These are phyloP conservation scores for Clarireedia sp. DNA, from an alignment of 2,329 filamentous ascomycete genomes.

Conservation along the genomic window DNA sequence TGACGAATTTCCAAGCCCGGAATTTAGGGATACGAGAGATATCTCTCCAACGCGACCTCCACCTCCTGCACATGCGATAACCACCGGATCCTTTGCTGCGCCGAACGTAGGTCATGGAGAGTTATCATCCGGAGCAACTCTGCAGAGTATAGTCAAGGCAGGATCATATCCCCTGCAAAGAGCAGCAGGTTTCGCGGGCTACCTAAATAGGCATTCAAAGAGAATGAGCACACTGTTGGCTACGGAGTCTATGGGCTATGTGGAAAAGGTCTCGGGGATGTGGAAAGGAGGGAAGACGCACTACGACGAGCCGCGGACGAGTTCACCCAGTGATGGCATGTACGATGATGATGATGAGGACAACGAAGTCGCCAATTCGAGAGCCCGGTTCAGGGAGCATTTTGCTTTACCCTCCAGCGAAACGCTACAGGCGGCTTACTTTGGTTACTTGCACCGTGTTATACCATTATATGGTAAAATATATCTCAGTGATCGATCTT, in stretches of 20 bases:
- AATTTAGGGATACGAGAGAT: background rate
- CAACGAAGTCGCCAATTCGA: constrained; percentile 55
- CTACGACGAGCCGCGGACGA: constrained; percentile 58
- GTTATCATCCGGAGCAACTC: constrained; percentile 40
- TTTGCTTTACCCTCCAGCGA: constrained; percentile 84
- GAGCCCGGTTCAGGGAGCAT: constrained; percentile 79
- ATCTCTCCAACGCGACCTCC: constrained; percentile 8
- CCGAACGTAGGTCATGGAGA: constrained; percentile 19
- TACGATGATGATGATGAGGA: constrained; percentile 50
- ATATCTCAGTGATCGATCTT: constrained; percentile 78
- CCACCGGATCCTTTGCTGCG: constrained; percentile 20
- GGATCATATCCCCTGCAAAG: constrained; percentile 75
- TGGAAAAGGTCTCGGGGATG: constrained; percentile 96
- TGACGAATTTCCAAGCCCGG: constrained; percentile 10
- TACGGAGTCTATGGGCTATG: constrained; percentile 89
- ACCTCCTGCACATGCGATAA: constrained; percentile 15
- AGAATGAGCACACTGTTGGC: constrained; percentile 76
- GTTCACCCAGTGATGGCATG: constrained; percentile 46
- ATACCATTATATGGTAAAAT: constrained; percentile 93
- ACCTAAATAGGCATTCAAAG: constrained; percentile 69
- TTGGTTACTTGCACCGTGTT: constrained; percentile 83
- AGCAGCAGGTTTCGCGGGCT: constrained; percentile 75
- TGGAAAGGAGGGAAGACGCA: constrained; percentile 87
- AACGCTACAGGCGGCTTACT: constrained; percentile 80
- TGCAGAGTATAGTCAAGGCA: constrained; percentile 50